Evolutionary conservation across 2,329 filamentous ascomycete species (phyloP).

Genomic region (Fusarium sp.): DNA sequence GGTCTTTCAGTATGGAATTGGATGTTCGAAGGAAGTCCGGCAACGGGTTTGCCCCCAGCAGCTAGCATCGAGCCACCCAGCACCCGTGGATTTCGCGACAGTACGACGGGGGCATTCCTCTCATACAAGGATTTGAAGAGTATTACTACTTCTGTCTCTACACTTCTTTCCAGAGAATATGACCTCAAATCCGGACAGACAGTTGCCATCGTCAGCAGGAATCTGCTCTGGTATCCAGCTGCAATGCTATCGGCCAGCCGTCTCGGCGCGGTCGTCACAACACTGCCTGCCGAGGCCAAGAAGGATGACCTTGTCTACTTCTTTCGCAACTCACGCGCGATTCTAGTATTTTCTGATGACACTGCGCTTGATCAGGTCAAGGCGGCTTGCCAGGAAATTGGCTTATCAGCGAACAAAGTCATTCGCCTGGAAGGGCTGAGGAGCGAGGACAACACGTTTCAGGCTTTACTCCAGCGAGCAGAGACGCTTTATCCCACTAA

Average conservation of each 20-base stretch:
- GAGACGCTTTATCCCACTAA: background rate
- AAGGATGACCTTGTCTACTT: slow-evolving; percentile 1
- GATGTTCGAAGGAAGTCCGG: background rate
- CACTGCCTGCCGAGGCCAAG: slow-evolving; percentile 1
- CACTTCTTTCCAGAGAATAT: background rate
- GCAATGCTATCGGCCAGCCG: slow-evolving; percentile 11
- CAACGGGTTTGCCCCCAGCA: background rate
- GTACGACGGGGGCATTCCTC: background rate
- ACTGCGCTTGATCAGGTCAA: slow-evolving; percentile 2
- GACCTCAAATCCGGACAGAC: background rate
- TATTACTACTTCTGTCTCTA: background rate
- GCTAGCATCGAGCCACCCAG: background rate
- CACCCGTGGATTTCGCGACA: slow-evolving; percentile 3
- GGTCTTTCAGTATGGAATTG: slow-evolving; percentile 1
- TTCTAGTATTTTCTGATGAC: background rate
- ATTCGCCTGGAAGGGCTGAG: background rate
- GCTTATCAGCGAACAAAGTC: background rate
- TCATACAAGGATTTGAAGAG: background rate
- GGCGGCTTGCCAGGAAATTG: background rate
- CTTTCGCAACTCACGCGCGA: background rate
- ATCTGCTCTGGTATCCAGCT: slow-evolving; percentile 10
- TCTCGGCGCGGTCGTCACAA: slow-evolving; percentile 3
- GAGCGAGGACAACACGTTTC: background rate
- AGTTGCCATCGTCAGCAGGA: slow-evolving; percentile 9
- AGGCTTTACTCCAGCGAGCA: background rate